Percentiles rank a stretch among this genome's conserved stretches.
Evolutionary conservation across 257 asterid species (phyloP).

Genomic region (Knoxia roxburghii): DNA sequence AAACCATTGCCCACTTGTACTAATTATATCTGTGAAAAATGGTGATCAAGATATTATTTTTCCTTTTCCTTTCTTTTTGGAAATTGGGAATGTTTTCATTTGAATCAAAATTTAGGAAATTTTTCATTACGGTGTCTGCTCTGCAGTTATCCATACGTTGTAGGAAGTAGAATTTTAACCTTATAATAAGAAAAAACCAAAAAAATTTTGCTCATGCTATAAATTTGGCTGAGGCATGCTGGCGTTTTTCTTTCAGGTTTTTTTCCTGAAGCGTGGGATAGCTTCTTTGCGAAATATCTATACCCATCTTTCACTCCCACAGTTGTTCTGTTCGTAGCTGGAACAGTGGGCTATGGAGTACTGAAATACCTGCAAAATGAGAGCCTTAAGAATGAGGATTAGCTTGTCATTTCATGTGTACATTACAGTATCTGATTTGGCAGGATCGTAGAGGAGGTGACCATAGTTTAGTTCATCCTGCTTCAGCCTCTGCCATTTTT

Average conservation of each 20-base stretch:
- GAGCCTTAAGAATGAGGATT: conserved; percentile 15
- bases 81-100: neutral
- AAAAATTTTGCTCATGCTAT: too few species aligned
- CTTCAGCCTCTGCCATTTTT: neutral
- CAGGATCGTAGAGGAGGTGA: neutral
- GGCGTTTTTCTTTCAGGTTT: conserved; percentile 45
- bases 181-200: too few species aligned
- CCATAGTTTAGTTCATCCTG: neutral
- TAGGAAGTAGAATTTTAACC: neutral
- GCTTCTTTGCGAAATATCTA: conserved; percentile 66
- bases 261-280: conserved; percentile 91
- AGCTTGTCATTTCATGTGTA: neutral
- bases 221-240: too few species aligned
- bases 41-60: neutral
- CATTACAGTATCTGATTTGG: neutral
- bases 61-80: neutral
- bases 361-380: conserved; percentile 77
- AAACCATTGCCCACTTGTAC: neutral
- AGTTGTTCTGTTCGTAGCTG: conserved; percentile 75
- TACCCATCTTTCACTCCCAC: conserved; percentile 94
- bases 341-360: conserved; percentile 79
- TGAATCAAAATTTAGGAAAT: neutral
- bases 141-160: neutral
- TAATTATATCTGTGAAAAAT: neutral
- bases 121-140: neutral